Evolutionary conservation across 768 basidiomycete species (phyloP), one percentile per base, ranked within the genome.

Genomic region (Lentinula guzmanii): DNA sequence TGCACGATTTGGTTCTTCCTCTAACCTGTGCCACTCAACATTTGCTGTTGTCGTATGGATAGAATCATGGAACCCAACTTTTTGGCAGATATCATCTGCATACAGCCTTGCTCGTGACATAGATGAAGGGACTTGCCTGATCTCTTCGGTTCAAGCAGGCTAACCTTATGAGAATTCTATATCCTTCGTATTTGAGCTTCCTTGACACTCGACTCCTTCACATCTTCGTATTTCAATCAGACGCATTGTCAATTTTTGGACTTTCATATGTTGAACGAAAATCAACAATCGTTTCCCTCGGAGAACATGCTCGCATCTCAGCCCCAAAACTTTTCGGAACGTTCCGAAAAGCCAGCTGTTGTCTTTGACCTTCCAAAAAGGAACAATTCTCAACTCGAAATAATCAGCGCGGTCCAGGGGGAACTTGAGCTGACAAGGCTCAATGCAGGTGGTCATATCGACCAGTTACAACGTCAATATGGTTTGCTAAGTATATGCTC

Each of bases 371-470:
- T 24, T 3, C 9, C 21, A 9, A 24, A 48, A 8, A 48, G 6
- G 8, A 48, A 48, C 9, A 5, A 8, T 10, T 10, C 46, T 48
- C 46, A 24, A 21, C 21, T 24, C n/a, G 55, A 41, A 31, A 43
- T 41, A 7, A 11, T 13, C 3, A 9, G 8, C 13, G 24, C 37
- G 13, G 34, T 10, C n/a, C 34, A 2, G 18, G 55, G 43, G 11
- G 41, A 42, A 21, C 33, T 13, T 11, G 7, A 37, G 9, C 21
- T 39, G 31, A 58, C 21, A 37, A 58, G 58, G 54, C 43, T 62
- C n/a, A 64, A 64, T 21, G 63, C 63, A 11, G 62, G 63, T 55
- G 63, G 63, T 16, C 63, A 64, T 43, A 46, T 64, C 13, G 63
- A 64, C 52, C 57, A 64, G 33, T 35, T 64, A 42, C 52, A 64